Evolutionary conservation across 2,329 filamentous ascomycete species (phyloP), one percentile per base, ranked within the genome.

Genomic region (Onygena corvina): DNA sequence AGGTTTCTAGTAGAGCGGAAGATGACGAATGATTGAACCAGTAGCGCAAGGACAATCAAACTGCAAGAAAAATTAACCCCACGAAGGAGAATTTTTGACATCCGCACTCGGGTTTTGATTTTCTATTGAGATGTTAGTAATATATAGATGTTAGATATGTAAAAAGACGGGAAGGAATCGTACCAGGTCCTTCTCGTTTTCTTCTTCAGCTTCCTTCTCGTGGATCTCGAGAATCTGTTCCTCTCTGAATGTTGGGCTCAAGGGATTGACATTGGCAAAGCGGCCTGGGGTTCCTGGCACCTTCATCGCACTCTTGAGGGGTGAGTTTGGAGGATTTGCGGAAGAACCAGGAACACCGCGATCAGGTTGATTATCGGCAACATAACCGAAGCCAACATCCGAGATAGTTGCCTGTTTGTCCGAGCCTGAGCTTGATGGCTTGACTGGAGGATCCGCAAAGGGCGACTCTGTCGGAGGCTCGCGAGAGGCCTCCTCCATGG

Each of bases 21-120:
- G 66, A 98, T 89, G 57, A 81, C 72, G 61, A 98, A 86, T 2
- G 86, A 87, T n/a, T 86, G 79, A 11, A 84, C 81, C 48, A 98
- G 73, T 79, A 98, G 90, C 54, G 88, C 76, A 51, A 98, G 77
- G 56, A 98, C 86, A 64, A 98, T 95, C 53, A 96, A 76, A 66
- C 86, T 90, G 74, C 92, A 98, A 67, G 86, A 88, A 68, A 98
- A 96, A 75, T 90, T 95, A 70, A 96, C 85, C 50, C 87, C 84
- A 56, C 92, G 84, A n/a, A 98, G 81, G 54, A 94, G 79, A 59
- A 96, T 83, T 73, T 98, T 98, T 58, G 90, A 92, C 67, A 96
- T 76, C 42, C 92, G 81, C 29, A 96, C 89, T 57, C 87, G 80
- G 30, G 83, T 83, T 72, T 95, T 96, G 66, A 94, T 79, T 83